phyloP scores from a whole-genome alignment of 2,329 filamentous ascomycete genomes.

The Colletotrichum navitas region DNA sequence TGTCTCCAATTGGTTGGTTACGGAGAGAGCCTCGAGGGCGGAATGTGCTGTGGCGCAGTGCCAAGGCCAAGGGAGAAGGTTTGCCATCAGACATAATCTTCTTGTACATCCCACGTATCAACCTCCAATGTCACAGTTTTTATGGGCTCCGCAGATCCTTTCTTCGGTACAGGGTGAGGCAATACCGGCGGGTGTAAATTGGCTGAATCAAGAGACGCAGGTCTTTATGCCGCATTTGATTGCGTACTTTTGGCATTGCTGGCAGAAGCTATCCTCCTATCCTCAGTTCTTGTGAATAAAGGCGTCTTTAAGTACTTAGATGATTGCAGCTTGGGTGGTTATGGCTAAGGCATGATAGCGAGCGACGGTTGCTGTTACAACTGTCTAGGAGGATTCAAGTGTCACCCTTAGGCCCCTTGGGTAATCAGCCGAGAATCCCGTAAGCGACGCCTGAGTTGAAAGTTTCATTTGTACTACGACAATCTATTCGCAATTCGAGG shows the following conservation, averaged over 20 bases:
- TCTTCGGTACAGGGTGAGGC: constrained; percentile 19
- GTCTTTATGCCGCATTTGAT: neutral
- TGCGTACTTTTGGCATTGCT: neutral
- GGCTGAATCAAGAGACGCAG: neutral
- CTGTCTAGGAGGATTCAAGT: constrained; percentile 5
- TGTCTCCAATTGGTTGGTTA: constrained; percentile 21
- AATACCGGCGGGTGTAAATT: neutral
- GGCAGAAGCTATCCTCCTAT: neutral
- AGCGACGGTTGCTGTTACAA: neutral
- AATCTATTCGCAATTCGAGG: neutral
- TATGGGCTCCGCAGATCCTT: constrained; percentile 22
- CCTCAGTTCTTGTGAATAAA: no score
- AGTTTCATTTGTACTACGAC: constrained; percentile 1
- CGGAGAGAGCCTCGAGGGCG: constrained; percentile 1
- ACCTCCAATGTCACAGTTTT: constrained; percentile 1
- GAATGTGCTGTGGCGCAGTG: constrained; percentile 34
- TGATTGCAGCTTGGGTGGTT: neutral
- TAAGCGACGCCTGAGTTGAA: neutral
- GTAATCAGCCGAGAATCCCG: constrained; percentile 8
- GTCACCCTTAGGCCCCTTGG: neutral
- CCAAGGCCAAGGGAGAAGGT: neutral
- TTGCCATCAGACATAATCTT: constrained; percentile 25
- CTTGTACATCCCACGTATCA: constrained; percentile 26
- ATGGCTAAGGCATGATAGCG: constrained; percentile 17
- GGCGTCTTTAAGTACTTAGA: constrained; percentile 15